Evolutionary conservation across 169 alveolate species (phyloP), one percentile per base, ranked within the genome.

Genomic region (Prorocentrum cordatum): DNA sequence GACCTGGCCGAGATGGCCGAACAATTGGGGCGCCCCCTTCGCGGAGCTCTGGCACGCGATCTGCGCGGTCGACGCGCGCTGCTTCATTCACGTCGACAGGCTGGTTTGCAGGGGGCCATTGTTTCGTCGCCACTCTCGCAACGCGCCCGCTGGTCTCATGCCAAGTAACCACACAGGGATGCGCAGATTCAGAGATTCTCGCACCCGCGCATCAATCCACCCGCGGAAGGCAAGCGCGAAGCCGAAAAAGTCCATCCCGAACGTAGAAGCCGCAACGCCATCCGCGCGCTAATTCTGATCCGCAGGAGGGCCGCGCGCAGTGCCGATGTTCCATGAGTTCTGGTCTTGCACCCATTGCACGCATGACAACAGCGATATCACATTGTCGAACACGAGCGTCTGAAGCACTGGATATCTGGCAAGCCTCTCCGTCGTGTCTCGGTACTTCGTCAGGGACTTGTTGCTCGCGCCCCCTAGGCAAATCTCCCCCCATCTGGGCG

Each of bases 201-300:
- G 32, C n/a, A 61, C 82, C 42, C 39, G 82, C 12, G 82, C 82
- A 16, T 70, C 82, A 42, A 70, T 70, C n/a, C 39, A 61, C 0
- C 82, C 82, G 2, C 82, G 32, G 27, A 70, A 70, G 3, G 82
- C 82, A 7, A 70, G 64, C 2, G 39, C 64, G 20, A 62, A 62
- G 0, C 82, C 82, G 0, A 70, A 18, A 36, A 70, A 24, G 39
- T 62, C 82, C 26, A 36, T 33, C 24, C 79, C 79, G 1, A 59
- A 4, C 7, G 26, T 4, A 0, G 82, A 22, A 1, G 82, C 64
- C 4, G 82, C 82, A 0, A 27, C 82, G 1, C 82, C 82, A 12
- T 70, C 82, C n/a, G 42, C 26, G 39, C 82, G 39, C 82, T 62
- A 68, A 7, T 68, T n/a, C n/a, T n/a, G n/a, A n/a, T n/a, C n/a